Base-by-base conservation (phyloP, 139 green algal species). In the Auxenochlorella pyrenoidosa region DNA sequence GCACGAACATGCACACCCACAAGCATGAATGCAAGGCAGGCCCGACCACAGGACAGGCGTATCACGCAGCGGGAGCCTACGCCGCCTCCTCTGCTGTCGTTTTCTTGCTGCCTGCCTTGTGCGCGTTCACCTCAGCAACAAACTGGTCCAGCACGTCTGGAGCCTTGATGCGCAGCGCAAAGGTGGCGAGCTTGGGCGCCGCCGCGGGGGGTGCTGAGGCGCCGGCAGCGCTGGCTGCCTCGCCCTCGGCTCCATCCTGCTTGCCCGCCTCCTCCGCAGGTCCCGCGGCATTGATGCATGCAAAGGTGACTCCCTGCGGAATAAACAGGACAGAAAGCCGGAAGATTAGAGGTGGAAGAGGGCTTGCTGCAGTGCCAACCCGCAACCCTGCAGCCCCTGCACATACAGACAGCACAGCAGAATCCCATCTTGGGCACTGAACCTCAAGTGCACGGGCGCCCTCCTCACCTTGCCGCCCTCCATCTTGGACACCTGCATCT, bases 401-500 rank as follows among this genome's bases (percentile, higher is more conserved):
- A n/a, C n/a, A n/a, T n/a, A n/a, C 77, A 54, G 19, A 75, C 3
- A 1, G n/a, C 34, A 30, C 34, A 54, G 5, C 60, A 34, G 10
- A 3, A n/a, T n/a, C n/a, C n/a, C n/a, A n/a, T n/a, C n/a, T n/a
- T n/a, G n/a, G n/a, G n/a, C n/a, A n/a, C n/a, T n/a, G n/a, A n/a
- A n/a, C n/a, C n/a, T n/a, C n/a, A n/a, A n/a, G n/a, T n/a, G n/a
- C n/a, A n/a, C n/a, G n/a, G n/a, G n/a, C n/a, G n/a, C 26, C n/a
- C 16, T 13, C 32, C 80, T 43, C 59, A 91, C 91, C 79, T 94
- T 95, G 47, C 92, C 92, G 12, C 94, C 94, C n/a, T 96, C 90
- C 96, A 99, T 99, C 63, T 81, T 90, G 3, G 91, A 94, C 44
- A 95, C 72, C 70, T 93, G 92, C 87, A 99, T 98, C 75, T 88